Conservation (phyloP, 2,329 filamentous ascomycete species). For the Aulographum hederae region DNA sequence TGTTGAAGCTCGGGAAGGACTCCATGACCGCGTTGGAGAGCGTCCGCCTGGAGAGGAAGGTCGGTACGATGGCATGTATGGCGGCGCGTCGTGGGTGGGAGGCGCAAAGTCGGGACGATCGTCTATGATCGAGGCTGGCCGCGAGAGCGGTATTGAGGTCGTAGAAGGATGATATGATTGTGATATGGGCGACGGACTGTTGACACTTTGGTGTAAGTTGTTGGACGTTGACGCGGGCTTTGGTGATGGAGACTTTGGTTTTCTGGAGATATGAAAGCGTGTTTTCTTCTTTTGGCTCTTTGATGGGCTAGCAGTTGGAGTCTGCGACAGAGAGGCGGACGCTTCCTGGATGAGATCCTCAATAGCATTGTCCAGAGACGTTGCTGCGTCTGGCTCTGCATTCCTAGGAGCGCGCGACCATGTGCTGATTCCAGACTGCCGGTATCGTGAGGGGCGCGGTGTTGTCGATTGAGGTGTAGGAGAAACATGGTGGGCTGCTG, state of each 20-base stretch:
- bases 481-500: conserved; percentile 5
- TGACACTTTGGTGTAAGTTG: conserved; percentile 1
- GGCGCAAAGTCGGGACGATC: conserved; percentile 32
- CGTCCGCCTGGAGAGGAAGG: conserved; percentile 36
- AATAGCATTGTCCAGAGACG: conserved; percentile 17
- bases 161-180: conserved; percentile 32
- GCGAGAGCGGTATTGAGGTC: conserved; percentile 24
- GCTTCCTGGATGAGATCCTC: conserved; percentile 26
- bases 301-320: conserved; percentile 4
- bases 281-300: conserved; percentile 6
- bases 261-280: background rate
- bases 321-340: conserved; percentile 12
- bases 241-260: background rate
- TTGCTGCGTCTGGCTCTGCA: conserved; percentile 7
- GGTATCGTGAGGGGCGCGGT: too few relatives aligned
- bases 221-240: background rate
- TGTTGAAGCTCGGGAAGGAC: conserved; percentile 24
- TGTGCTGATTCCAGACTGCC: too few relatives aligned
- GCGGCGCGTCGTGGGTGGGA: conserved; percentile 40
- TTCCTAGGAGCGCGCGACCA: conserved; percentile 11
- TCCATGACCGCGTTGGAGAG: conserved; percentile 31
- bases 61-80: conserved; percentile 31
- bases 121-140: conserved; percentile 32
- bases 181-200: conserved; percentile 23
- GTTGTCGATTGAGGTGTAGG: conserved; percentile 4